These are phyloP conservation scores for Scheffersomyces coipomensis DNA, from an alignment of 805 yeast genomes.

Conservation along the genomic window DNA sequence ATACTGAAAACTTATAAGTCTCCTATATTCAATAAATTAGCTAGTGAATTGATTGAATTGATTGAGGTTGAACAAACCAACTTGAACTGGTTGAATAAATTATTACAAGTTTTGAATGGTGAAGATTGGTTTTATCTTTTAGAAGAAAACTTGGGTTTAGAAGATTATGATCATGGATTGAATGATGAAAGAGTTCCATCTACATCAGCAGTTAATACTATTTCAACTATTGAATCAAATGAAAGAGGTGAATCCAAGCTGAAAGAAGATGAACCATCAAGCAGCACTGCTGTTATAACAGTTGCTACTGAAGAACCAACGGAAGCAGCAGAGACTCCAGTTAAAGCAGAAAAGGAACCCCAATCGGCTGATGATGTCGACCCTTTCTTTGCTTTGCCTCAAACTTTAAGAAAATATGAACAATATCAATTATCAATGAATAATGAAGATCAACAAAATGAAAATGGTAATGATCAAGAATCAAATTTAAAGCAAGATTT, in stretches of 20 bases:
- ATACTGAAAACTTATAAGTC: conserved; percentile 63
- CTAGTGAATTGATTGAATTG: conserved; percentile 70
- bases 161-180: conserved; percentile 67
- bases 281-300: background rate
- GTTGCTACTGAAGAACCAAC: conserved; percentile 4
- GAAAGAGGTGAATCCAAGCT: conserved; percentile 9
- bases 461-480: conserved; percentile 20
- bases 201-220: background rate
- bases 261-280: background rate
- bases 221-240: conserved; percentile 8
- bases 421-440: conserved; percentile 14
- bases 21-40: conserved; percentile 50
- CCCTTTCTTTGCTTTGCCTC: conserved; percentile 59
- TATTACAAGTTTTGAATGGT: conserved; percentile 79
- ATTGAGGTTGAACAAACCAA: conserved; percentile 81
- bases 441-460: conserved; percentile 16
- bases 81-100: conserved; percentile 65
- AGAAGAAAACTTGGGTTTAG: conserved; percentile 64
- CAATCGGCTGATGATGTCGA: conserved; percentile 22
- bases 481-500: conserved; percentile 62
- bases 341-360: conserved; percentile 10
- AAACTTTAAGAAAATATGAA: conserved; percentile 32
- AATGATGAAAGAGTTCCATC: conserved; percentile 13
- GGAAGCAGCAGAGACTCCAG: conserved; percentile 10
- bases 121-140: conserved; percentile 74